Evolutionary conservation across 2,329 filamentous ascomycete genomes (phyloP).

Genomic region (Cordyceps cicadae): DNA sequence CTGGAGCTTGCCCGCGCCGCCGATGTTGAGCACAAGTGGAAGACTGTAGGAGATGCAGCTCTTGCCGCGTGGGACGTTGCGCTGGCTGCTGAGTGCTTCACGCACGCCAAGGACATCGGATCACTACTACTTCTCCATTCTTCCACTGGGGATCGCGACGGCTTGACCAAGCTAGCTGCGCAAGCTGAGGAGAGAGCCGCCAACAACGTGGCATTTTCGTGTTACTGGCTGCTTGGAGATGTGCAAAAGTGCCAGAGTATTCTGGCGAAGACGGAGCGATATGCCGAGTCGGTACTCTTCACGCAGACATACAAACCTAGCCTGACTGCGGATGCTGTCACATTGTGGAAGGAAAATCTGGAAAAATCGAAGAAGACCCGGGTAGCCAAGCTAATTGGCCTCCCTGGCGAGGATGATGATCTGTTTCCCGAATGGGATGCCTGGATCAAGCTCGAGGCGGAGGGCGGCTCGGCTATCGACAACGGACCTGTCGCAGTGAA

Average conservation of each 20-base stretch:
- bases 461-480: constrained; percentile 41
- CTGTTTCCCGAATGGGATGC: constrained; percentile 96
- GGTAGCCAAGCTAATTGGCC: constrained; percentile 72
- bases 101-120: constrained; percentile 80
- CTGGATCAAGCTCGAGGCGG: constrained; percentile 71
- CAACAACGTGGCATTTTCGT: constrained; percentile 90
- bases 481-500: constrained; percentile 1
- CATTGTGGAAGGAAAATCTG: constrained; percentile 72
- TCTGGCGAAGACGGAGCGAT: constrained; percentile 67
- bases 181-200: constrained; percentile 70
- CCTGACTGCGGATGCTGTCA: constrained; percentile 56
- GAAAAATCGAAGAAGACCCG: constrained; percentile 81
- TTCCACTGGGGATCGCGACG: constrained; percentile 70
- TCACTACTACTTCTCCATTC: constrained; percentile 83
- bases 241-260: constrained; percentile 73
- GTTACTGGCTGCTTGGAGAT: constrained; percentile 79
- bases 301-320: constrained; percentile 94
- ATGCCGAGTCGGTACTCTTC: constrained; percentile 83
- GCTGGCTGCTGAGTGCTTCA: constrained; percentile 88
- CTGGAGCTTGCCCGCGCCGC: constrained; percentile 74
- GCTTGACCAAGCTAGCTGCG: constrained; percentile 61
- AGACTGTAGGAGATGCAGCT: constrained; percentile 88
- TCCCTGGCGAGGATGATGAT: constrained; percentile 74
- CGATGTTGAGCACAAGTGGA: constrained; percentile 96
- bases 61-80: constrained; percentile 77